Conservation (phyloP, 306 rosid species). For the Citrullus mucosospermus region DNA sequence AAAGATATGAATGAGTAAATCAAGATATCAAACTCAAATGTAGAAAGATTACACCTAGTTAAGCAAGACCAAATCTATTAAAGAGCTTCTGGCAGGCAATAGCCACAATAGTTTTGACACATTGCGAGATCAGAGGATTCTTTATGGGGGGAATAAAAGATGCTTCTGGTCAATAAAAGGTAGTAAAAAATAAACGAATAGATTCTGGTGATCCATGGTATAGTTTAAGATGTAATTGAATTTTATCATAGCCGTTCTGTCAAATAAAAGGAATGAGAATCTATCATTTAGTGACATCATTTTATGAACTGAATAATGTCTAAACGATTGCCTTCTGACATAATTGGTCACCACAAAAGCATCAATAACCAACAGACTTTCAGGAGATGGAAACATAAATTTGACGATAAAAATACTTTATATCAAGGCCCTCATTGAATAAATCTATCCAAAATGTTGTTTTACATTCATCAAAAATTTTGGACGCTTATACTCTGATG, state of each 20-base stretch:
- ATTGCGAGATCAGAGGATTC: background rate
- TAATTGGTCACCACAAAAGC: background rate
- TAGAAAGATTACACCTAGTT: background rate
- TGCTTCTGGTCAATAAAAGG: background rate
- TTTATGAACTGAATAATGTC: background rate
- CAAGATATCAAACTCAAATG: background rate
- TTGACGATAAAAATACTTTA: background rate
- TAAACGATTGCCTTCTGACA: background rate
- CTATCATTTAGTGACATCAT: background rate
- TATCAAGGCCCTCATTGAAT: background rate
- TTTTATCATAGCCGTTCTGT: background rate
- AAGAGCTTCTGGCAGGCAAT: background rate
- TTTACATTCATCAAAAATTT: background rate
- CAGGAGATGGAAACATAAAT: background rate
- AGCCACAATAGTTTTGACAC: background rate
- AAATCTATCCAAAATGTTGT: background rate
- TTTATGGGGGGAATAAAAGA: background rate
- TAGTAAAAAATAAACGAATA: background rate
- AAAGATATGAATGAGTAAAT: background rate
- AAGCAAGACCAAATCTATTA: background rate
- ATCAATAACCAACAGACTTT: background rate
- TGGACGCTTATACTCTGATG: background rate
- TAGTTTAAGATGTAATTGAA: background rate
- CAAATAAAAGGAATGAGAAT: background rate
- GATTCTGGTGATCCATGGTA: background rate